A percentile compares a stretch with the other conserved stretches of the same genome.
phyloP scores from a whole-genome alignment of 2,329 filamentous ascomycete species.

The Fusarium tricinctum region DNA sequence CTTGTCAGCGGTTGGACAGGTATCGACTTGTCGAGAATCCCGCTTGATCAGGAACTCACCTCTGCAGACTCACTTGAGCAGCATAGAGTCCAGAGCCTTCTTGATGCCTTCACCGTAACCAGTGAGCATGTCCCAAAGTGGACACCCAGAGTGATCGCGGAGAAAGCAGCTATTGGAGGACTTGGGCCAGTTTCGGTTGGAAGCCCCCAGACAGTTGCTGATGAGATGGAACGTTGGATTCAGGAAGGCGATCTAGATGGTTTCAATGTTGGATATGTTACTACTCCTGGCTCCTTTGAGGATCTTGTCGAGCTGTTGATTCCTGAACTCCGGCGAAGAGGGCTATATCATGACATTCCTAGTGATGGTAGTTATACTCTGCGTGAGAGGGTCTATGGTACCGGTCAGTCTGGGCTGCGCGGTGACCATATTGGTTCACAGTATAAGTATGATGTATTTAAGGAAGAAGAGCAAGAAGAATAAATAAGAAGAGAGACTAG shows the following conservation, averaged over 20 bases:
- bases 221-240: conserved; percentile 62
- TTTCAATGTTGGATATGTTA: conserved; percentile 60
- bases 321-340: conserved; percentile 50
- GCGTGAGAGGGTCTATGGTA: conserved; percentile 73
- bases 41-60: conserved; percentile 70
- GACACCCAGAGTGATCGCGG: conserved; percentile 61
- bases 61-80: conserved; percentile 68
- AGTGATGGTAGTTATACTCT: conserved; percentile 59
- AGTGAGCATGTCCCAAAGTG: conserved; percentile 60
- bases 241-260: conserved; percentile 59
- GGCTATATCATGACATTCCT: conserved; percentile 47
- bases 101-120: conserved; percentile 64
- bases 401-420: conserved; percentile 68
- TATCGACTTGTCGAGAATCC: conserved; percentile 70
- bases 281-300: conserved; percentile 57
- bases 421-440: conserved; percentile 70
- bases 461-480: conserved; percentile 59
- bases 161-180: conserved; percentile 59
- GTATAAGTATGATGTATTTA: conserved; percentile 74
- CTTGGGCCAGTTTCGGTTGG: conserved; percentile 56
- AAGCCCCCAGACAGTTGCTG: conserved; percentile 58
- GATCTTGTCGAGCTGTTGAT: conserved; percentile 53
- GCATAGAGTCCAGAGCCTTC: conserved; percentile 63
- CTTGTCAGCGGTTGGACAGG: conserved; percentile 71
- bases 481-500: not conserved